These are phyloP conservation scores for Porcisia hertigi DNA, from an alignment of 208 protist species.

Conservation along the genomic window DNA sequence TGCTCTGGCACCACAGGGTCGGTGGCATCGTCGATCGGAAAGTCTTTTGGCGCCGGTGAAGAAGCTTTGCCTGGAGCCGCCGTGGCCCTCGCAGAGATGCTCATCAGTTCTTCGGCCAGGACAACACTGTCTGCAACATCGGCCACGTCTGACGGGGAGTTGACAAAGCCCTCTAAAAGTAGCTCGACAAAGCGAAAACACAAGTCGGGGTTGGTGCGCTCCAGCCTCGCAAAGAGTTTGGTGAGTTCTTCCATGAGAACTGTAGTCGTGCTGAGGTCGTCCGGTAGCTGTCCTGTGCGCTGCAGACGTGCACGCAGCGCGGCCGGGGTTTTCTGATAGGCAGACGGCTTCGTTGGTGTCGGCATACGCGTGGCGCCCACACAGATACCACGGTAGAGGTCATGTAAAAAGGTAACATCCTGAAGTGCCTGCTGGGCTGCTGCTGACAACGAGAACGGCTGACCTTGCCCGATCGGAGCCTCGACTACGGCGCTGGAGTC, in stretches of 20 bases:
- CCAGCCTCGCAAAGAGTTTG: slow-evolving; percentile 19
- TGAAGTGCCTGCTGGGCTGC: slow-evolving; percentile 17
- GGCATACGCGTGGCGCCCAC: background rate
- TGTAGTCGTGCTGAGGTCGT: slow-evolving; percentile 9
- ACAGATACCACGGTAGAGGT: background rate
- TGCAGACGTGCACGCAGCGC: slow-evolving; percentile 8
- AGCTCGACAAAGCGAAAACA: slow-evolving; percentile 25
- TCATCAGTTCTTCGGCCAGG: slow-evolving; percentile 16
- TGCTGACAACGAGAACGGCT: background rate
- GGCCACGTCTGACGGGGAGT: slow-evolving; percentile 12
- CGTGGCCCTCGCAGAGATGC: background rate
- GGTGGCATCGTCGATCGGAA: background rate
- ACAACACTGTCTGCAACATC: slow-evolving; percentile 14
- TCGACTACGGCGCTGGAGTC: background rate
- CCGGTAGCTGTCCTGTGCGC: slow-evolving; percentile 19
- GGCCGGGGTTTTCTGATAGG: background rate
- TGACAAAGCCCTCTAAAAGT: slow-evolving; percentile 22
- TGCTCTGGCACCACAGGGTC: background rate
- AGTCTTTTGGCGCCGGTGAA: background rate
- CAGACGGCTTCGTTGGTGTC: background rate
- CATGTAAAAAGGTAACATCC: slow-evolving; percentile 16
- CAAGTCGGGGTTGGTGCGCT: slow-evolving; percentile 7
- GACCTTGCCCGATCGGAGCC: background rate
- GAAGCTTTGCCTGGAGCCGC: background rate
- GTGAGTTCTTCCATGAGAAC: slow-evolving; percentile 19